Evolutionary conservation across 768 basidiomycete genomes (phyloP).

Genomic region (Grammothele lineata): DNA sequence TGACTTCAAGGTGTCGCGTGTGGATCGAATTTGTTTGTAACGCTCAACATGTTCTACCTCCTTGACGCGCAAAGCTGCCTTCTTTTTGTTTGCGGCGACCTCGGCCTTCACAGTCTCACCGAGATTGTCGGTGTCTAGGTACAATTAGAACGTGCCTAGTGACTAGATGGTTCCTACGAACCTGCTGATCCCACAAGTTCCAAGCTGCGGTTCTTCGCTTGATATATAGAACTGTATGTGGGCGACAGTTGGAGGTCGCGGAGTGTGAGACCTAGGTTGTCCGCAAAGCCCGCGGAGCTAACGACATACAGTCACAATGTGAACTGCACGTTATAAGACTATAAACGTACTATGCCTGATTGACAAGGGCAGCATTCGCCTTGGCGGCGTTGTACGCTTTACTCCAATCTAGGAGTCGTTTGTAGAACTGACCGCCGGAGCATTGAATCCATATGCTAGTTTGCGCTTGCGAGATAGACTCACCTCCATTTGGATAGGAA

Average conservation of each 20-base stretch:
- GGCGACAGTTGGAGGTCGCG: too few species aligned
- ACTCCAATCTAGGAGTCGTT: constrained; percentile 10
- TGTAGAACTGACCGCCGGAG: background rate
- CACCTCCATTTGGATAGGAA: constrained; percentile 12
- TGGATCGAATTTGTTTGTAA: constrained; percentile 36
- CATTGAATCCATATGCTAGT: background rate
- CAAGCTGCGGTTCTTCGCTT: constrained; percentile 33
- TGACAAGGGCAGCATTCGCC: background rate
- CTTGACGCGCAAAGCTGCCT: constrained; percentile 23
- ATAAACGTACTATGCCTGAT: constrained; percentile 8
- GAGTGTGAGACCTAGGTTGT: too few species aligned
- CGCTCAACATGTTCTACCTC: constrained; percentile 25
- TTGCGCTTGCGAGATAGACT: background rate
- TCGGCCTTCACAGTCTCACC: constrained; percentile 25
- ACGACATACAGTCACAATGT: too few species aligned
- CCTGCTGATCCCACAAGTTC: too few species aligned
- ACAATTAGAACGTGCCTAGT: too few species aligned
- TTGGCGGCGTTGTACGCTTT: background rate
- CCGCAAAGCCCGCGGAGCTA: too few species aligned
- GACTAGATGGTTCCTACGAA: too few species aligned
- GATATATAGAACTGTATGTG: constrained; percentile 34
- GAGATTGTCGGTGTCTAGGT: constrained; percentile 26
- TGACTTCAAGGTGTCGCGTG: constrained; percentile 37
- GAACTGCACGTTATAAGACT: too few species aligned
- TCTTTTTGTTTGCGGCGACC: constrained; percentile 24